Evolutionary conservation across 257 asterid species (phyloP), one percentile per base, ranked within the genome.

Genomic region (Solanum virginianum): DNA sequence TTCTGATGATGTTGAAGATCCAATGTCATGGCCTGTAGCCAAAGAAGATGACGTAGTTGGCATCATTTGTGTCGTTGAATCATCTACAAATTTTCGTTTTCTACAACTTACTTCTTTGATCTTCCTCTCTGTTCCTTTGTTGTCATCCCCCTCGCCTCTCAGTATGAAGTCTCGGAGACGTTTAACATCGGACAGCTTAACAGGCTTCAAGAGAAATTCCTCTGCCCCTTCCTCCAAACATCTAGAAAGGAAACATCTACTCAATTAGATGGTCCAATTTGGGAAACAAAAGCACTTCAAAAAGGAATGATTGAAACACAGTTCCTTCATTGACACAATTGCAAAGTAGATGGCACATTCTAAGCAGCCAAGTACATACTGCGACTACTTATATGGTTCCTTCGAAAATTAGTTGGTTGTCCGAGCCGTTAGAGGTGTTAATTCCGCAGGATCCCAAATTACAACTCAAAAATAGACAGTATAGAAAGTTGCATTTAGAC

Each of bases 171-270:
- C 92, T 71, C 87, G 87, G 36, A 94, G 82, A 51, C 96, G 95
- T 88, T 91, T 87, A 4, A 95, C 98, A 36, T 95, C 98, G 0
- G 97, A 84, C 53, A 95, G 93, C 92, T 92, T 90, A 7, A 95
- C 95, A 0, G 99, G 99, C 92, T 95, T 95, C 59, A 94, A 90
- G 0, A 95, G 95, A 87, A 91, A 95, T 49, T 94, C 98, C 49
- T 94, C 92, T 0, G 99, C 99, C 53, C 99, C 99, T 88, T 92
- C 99, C 85, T 95, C 97, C 69, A 95, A 80, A 80, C 99, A 95
- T 84, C 99, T 94, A 41, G 57, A 2, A 17, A 9, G 53, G 7
- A 10, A 57, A 47, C 29, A 56, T 10, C 12, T 20, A 63, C 13
- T 18, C 26, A 60, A 85, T 82, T 55, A 89, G 80, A 68, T 6